Evolutionary conservation across 148 eudicot species (phyloP).

Genomic region (Gaultheria prostrata): DNA sequence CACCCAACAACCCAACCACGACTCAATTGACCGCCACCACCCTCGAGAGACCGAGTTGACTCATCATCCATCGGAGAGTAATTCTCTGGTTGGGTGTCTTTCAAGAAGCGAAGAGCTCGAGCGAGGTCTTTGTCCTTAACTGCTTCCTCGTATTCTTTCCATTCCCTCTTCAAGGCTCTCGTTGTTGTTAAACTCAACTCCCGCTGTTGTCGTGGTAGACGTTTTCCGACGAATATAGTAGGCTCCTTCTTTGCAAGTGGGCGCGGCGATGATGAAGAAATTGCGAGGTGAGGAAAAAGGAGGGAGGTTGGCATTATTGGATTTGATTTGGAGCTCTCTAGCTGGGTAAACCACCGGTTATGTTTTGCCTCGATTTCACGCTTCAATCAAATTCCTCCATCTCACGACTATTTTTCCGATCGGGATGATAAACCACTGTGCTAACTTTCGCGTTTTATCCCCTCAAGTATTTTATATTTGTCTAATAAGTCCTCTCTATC

Average conservation of each 20-base stretch:
- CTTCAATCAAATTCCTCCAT: too few relatives aligned
- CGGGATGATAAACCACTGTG: too few relatives aligned
- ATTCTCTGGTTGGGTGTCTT: slow-evolving; percentile 26
- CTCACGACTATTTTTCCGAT: too few relatives aligned
- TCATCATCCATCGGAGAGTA: slow-evolving; percentile 22
- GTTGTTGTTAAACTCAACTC: background rate
- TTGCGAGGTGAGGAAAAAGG: too few relatives aligned
- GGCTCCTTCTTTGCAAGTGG: slow-evolving; percentile 1
- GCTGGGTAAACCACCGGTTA: too few relatives aligned
- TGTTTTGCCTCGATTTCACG: too few relatives aligned
- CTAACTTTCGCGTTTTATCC: too few relatives aligned
- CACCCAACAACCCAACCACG: slow-evolving; percentile 30
- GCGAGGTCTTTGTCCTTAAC: slow-evolving; percentile 82
- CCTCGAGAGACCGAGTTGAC: slow-evolving; percentile 19
- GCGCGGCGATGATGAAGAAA: background rate
- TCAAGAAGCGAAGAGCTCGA: slow-evolving; percentile 61
- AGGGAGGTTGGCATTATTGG: too few relatives aligned
- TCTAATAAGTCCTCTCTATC: too few relatives aligned
- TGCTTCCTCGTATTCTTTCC: slow-evolving; percentile 86
- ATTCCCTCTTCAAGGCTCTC: slow-evolving; percentile 52
- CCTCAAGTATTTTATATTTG: too few relatives aligned
- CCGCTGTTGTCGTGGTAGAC: background rate
- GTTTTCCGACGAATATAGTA: slow-evolving; percentile 9
- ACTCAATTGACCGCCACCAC: slow-evolving; percentile 3
- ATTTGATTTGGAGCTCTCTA: too few relatives aligned